These are phyloP conservation scores for Leccinum fibrillosum DNA, from an alignment of 768 basidiomycete genomes.

Conservation along the genomic window DNA sequence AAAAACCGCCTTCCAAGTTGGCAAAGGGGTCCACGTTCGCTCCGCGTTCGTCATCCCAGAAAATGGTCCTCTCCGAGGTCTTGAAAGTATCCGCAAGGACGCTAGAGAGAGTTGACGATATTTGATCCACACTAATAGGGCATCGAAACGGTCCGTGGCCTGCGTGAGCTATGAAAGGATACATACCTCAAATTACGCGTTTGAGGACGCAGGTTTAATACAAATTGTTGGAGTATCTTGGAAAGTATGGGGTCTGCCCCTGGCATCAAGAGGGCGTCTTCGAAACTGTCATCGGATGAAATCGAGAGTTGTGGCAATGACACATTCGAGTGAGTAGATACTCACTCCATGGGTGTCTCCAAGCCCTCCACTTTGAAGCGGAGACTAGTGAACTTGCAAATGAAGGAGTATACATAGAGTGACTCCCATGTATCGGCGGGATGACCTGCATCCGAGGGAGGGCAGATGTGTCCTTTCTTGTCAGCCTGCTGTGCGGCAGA, in stretches of 20 bases:
- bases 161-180: constrained; percentile 29
- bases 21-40: constrained; percentile 75
- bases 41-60: constrained; percentile 71
- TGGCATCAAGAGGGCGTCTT: constrained; percentile 70
- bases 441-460: constrained; percentile 61
- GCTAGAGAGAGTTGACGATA: constrained; percentile 68
- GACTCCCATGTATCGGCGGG: constrained; percentile 86
- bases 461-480: constrained; percentile 53
- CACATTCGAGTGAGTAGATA: constrained; percentile 26
- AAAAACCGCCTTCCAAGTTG: constrained; percentile 67
- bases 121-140: constrained; percentile 67
- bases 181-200: constrained; percentile 86
- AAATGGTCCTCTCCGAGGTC: constrained; percentile 68
- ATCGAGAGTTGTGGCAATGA: constrained; percentile 33
- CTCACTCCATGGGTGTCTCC: constrained; percentile 82
- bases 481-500: constrained; percentile 33
- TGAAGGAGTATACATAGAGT: constrained; percentile 81
- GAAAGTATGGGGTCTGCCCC: constrained; percentile 73
- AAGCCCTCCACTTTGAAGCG: constrained; percentile 75
- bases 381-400: constrained; percentile 77
- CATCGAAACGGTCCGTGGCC: constrained; percentile 29
- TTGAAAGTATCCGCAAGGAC: constrained; percentile 74
- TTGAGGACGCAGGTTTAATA: constrained; percentile 79
- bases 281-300: constrained; percentile 52
- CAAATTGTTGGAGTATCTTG: constrained; percentile 69